Conservation (phyloP, 2,329 filamentous ascomycete genomes). For the Penicillium sp. region DNA sequence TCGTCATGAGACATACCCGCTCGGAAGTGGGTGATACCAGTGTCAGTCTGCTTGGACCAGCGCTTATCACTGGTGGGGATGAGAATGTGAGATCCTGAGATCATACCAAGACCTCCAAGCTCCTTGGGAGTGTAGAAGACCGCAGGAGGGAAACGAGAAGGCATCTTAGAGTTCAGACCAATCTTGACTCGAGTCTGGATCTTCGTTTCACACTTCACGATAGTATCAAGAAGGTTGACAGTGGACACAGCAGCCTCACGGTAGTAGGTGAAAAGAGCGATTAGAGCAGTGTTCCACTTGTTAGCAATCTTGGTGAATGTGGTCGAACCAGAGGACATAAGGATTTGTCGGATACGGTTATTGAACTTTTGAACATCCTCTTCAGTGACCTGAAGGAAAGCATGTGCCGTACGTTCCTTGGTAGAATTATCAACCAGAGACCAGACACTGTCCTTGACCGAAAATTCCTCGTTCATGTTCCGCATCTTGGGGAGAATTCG, state of each 20-base stretch:
- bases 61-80: conserved; percentile 97
- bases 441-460: conserved; percentile 97
- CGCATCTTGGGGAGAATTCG: conserved; percentile 92
- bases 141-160: conserved; percentile 93
- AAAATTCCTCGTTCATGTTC: conserved; percentile 94
- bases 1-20: conserved; percentile 98
- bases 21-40: conserved; percentile 93
- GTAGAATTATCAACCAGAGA: conserved; percentile 93
- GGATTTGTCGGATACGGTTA: conserved; percentile 94
- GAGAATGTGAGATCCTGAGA: conserved; percentile 95
- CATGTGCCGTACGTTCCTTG: conserved; percentile 95
- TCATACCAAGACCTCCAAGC: conserved; percentile 95
- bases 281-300: conserved; percentile 98
- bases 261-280: conserved; percentile 97
- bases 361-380: conserved; percentile 99
- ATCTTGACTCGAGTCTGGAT: conserved; percentile 99
- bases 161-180: conserved; percentile 98
- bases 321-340: conserved; percentile 99
- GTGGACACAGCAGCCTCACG: conserved; percentile 96
- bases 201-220: conserved; percentile 99
- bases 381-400: conserved; percentile 95
- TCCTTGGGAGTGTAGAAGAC: conserved; percentile 99
- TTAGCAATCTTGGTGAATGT: conserved; percentile 99
- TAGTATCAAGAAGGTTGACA: conserved; percentile 88
- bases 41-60: conserved; percentile 97